A percentile compares a stretch with the other conserved stretches of the same genome.
Evolutionary conservation across 495 filamentous ascomycete species (phyloP).

Genomic region (Aspergillus sclerotioniger): DNA sequence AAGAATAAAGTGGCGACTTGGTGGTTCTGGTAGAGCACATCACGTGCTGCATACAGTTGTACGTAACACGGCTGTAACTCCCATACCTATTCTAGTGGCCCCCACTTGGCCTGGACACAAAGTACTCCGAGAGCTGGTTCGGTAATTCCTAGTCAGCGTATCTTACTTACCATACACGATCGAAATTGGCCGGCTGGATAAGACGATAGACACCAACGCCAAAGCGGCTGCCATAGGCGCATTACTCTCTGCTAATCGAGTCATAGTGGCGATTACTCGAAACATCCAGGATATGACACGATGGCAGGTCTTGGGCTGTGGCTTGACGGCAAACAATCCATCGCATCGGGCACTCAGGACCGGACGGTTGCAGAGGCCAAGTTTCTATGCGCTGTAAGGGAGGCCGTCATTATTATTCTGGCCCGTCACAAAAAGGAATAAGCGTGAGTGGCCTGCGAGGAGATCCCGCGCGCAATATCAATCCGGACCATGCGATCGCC

Average conservation of each 20-base stretch:
- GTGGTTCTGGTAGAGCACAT: conserved; percentile 1
- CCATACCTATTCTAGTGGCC: background rate
- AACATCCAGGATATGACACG: conserved; percentile 6
- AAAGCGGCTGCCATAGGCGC: background rate
- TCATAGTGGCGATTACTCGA: conserved; percentile 3
- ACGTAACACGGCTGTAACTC: conserved; percentile 2
- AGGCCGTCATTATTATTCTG: background rate
- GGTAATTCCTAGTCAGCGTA: conserved; percentile 3
- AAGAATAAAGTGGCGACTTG: conserved; percentile 21
- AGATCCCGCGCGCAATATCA: background rate
- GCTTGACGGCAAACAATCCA: background rate
- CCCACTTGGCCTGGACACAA: conserved; percentile 5
- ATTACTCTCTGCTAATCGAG: background rate
- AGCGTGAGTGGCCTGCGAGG: background rate
- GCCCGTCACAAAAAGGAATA: background rate
- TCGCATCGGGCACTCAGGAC: background rate
- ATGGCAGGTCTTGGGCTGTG: background rate
- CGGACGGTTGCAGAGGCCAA: background rate
- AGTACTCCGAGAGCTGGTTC: conserved; percentile 6
- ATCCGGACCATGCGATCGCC: conserved; percentile 4
- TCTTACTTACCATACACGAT: conserved; percentile 13
- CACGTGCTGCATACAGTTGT: conserved; percentile 8
- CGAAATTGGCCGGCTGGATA: conserved; percentile 8
- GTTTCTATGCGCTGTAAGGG: background rate
- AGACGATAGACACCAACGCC: background rate